Evolutionary conservation across 176 grass and related monocot species (phyloP).

Genomic region (Leersia perrieri): DNA sequence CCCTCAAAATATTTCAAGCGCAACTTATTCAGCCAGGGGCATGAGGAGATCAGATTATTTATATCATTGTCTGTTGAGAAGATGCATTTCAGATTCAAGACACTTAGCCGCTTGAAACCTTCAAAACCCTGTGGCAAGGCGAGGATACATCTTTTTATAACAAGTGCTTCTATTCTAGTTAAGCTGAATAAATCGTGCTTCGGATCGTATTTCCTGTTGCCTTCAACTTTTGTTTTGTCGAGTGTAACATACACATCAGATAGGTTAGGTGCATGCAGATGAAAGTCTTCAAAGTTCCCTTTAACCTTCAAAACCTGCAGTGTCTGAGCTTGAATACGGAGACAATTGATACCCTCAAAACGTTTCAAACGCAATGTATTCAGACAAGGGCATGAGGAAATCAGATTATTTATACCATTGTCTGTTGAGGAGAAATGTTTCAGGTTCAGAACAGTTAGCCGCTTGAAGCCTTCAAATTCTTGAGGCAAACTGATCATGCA

Average conservation of each 20-base stretch:
- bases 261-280: neutral
- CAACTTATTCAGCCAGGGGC: neutral
- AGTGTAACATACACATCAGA: neutral
- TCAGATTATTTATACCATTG: conserved; percentile 6
- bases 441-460: neutral
- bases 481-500: neutral
- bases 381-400: conserved; percentile 1
- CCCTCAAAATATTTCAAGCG: neutral
- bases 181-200: conserved; percentile 5
- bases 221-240: neutral
- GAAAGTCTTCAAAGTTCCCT: conserved; percentile 2
- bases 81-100: conserved; percentile 6
- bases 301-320: neutral
- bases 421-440: conserved; percentile 10
- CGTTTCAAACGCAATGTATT: neutral
- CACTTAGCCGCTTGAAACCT: neutral
- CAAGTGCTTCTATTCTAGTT: neutral
- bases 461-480: conserved; percentile 5
- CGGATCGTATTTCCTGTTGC: neutral
- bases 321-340: neutral
- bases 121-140: neutral
- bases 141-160: neutral
- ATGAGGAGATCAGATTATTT: conserved; percentile 1
- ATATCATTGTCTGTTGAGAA: conserved; percentile 2
- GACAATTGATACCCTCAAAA: neutral